Base-by-base conservation (phyloP, 352 stramenopile species). In the Pythium myriotylum region DNA sequence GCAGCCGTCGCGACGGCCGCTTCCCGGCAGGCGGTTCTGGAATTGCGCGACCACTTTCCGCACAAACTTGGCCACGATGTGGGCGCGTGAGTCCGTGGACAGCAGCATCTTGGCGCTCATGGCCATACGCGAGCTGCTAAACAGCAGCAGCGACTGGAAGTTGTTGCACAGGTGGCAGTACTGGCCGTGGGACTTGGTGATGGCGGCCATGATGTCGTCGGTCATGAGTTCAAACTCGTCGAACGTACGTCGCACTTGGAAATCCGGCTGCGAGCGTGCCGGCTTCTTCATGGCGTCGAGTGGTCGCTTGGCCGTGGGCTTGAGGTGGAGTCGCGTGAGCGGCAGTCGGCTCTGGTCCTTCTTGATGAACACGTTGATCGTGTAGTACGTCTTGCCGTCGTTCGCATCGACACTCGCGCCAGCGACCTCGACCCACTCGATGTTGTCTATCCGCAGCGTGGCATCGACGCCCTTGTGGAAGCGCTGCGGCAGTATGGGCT, bases 91-190 rank as follows among this genome's bases (percentile, higher is more conserved):
- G 17, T 39, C 19, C 17, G 37, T 24, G 0, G 55, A 20, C 2
- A 63, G n/a, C 23, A 63, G 24, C 16, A 37, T 19, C 39, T 35
- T 41, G 24, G 48, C 26, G 3, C 19, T 41, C 45, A 63, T 63
- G 20, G 22, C 35, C 9, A 19, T 17, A 22, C 55, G 55, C 23
- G 55, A 50, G 22, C 23, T 41, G 22, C 42, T 56, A 26, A 49
- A 63, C 14, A 55, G 10, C 0, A 63, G 20, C 6, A 39, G 16
- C 22, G 20, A 23, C 24, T 56, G 55, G 45, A 43, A 48, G 3
- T 49, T 33, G 35, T 62, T 62, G 55, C 55, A 62, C 32, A 62
- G 35, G 17, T 45, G 14, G 37, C 55, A 62, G 12, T 40, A 55
- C n/a, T 24, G 19, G 6, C 19, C 39, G 24, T 63, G 55, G 12